Percentiles rank a stretch among this genome's conserved stretches.
Conservation (phyloP, 345 rosid genomes). For the Laguncularia racemosa region DNA sequence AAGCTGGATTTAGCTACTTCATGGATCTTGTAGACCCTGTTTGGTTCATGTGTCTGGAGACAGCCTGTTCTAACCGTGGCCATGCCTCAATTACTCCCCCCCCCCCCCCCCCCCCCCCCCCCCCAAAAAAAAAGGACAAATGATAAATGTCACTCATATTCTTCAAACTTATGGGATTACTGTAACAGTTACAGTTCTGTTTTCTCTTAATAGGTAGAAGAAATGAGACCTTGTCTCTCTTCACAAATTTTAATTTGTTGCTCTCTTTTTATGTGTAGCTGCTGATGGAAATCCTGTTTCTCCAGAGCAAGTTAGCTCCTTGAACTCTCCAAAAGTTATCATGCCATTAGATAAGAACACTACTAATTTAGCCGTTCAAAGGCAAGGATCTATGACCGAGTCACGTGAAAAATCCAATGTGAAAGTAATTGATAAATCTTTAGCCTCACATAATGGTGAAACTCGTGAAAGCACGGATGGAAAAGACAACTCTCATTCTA, state of each 20-base stretch:
- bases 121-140: too few relatives aligned
- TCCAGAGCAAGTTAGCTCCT: conserved; percentile 31
- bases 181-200: too few relatives aligned
- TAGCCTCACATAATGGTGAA: conserved; percentile 24
- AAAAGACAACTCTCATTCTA: conserved; percentile 40
- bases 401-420: conserved; percentile 31
- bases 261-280: conserved; percentile 31
- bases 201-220: too few relatives aligned
- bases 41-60: too few relatives aligned
- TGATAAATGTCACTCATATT: too few relatives aligned
- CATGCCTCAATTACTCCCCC: too few relatives aligned
- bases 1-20: too few relatives aligned
- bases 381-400: conserved; percentile 24
- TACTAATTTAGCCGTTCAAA: conserved; percentile 21
- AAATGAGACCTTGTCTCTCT: too few relatives aligned
- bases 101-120: too few relatives aligned
- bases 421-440: conserved; percentile 38
- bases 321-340: conserved; percentile 33
- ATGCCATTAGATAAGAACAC: conserved; percentile 27
- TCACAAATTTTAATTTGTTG: conserved; percentile 1
- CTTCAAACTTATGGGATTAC: too few relatives aligned
- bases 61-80: too few relatives aligned
- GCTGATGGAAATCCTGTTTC: conserved; percentile 59
- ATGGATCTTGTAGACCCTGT: too few relatives aligned
- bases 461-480: conserved; percentile 32